Base-by-base conservation (phyloP, 345 rosid species). In the Hibiscus trionum region DNA sequence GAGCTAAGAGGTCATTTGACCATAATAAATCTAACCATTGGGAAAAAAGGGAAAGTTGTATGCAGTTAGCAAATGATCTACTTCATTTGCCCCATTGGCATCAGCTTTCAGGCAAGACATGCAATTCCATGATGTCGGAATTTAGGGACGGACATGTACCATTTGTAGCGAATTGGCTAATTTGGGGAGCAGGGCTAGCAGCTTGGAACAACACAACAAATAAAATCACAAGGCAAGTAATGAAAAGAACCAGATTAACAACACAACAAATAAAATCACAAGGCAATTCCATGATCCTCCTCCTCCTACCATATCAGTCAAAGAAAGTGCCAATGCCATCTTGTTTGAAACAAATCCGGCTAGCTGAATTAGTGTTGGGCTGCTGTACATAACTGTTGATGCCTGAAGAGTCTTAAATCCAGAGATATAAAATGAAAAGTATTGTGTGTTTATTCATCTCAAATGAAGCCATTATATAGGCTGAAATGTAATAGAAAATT, bases 321-420 rank as follows among this genome's bases (percentile, higher is more conserved):
- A 87, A 47, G 96, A 91, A 49, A 94, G 90, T 0, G 93, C 96
- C 77, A 94, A 17, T 0, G 96, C 93, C 0, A 93, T 87, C 10
- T 78, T 80, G 44, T 92, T 90, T 0, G 93, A 95, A 17, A 97
- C 97, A n/a, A 76, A 92, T 46, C 99, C 99, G 0, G 97, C 93
- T 11, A 95, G 87, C 50, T 92, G 93, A 47, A 90, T 93, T 1
- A 92, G 89, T 7, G 97, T 77, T 0, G 97, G 97, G 61, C 96
- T 82, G 73, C 90, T 88, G 63, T 92, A 94, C 93, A 94, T 84
- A 17, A 88, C 93, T 0, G 96, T 94, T 94, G 79, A 95, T 92
- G 12, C 99, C 99, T 0, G 85, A 90, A 69, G 35, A 31, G 35
- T 31, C 0, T 33, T 33, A 33, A 33, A 33, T 33, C 5, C 0